A percentile compares a stretch with the other conserved stretches of the same genome.
Evolutionary conservation across 495 filamentous ascomycete species (phyloP).

Genomic region (Xylaria venustula): DNA sequence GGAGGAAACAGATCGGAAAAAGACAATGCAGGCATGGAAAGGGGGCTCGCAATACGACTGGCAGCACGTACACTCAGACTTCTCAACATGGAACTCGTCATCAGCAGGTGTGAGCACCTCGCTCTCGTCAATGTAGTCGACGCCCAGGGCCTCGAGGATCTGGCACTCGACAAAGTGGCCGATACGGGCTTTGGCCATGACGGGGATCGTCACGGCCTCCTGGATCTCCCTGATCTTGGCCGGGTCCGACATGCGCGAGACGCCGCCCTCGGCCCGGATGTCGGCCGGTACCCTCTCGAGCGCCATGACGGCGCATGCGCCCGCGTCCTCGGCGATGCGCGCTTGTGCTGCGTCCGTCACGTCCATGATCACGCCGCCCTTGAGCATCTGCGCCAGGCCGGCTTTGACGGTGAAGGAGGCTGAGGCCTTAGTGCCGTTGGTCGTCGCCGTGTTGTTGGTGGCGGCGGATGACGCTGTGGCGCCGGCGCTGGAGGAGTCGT

Average conservation of each 20-base stretch:
- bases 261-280: slow-evolving; percentile 88
- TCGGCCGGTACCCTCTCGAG: slow-evolving; percentile 97
- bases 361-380: slow-evolving; percentile 99
- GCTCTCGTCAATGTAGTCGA: slow-evolving; percentile 97
- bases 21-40: no score
- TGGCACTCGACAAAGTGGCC: slow-evolving; percentile 98
- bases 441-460: slow-evolving; percentile 4
- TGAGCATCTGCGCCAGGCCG: slow-evolving; percentile 93
- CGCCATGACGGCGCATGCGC: slow-evolving; percentile 96
- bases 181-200: slow-evolving; percentile 99
- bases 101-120: slow-evolving; percentile 97
- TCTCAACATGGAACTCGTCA: slow-evolving; percentile 85
- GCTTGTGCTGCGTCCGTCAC: slow-evolving; percentile 94
- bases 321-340: slow-evolving; percentile 95
- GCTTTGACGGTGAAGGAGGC: slow-evolving; percentile 76
- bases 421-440: slow-evolving; percentile 25
- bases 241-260: slow-evolving; percentile 96
- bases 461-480: slow-evolving; percentile 13
- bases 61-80: slow-evolving; percentile 55
- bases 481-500: slow-evolving; percentile 17
- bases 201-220: slow-evolving; percentile 93
- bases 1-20: no score
- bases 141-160: slow-evolving; percentile 91
- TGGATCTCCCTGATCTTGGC: slow-evolving; percentile 96
- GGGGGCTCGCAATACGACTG: no score